A percentile compares a stretch with the other conserved stretches of the same genome.
phyloP scores from a whole-genome alignment of 1,284 basidiomycete genomes.

The Trichosporon asahii region DNA sequence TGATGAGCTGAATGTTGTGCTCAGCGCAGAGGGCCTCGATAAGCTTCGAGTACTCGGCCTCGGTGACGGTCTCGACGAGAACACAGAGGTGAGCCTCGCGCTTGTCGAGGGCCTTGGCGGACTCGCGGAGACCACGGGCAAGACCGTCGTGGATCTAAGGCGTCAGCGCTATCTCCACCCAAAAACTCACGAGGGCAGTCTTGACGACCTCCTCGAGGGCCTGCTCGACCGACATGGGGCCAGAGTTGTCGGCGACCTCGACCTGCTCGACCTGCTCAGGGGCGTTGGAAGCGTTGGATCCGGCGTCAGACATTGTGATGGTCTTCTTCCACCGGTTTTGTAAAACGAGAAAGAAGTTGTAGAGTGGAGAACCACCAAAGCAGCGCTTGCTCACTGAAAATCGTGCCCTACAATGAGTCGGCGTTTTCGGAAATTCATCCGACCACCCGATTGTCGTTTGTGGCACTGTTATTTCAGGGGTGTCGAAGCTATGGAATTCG shows the following conservation, averaged over 20 bases:
- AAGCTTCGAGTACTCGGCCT: conserved; percentile 99
- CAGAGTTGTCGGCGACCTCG: conserved; percentile 79
- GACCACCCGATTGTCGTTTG: background rate
- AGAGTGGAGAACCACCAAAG: background rate
- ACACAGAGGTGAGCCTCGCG: conserved; percentile 98
- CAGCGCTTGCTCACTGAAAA: background rate
- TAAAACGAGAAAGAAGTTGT: conserved; percentile 9
- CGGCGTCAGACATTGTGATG: conserved; percentile 93
- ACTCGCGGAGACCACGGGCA: conserved; percentile 95
- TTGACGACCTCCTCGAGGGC: conserved; percentile 79
- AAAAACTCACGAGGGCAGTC: conserved; percentile 65
- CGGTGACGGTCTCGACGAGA: conserved; percentile 97
- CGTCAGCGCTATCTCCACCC: background rate
- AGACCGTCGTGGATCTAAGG: conserved; percentile 77
- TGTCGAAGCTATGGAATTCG: too few relatives aligned
- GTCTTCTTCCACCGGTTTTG: conserved; percentile 48
- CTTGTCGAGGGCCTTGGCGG: conserved; percentile 97
- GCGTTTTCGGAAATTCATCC: background rate
- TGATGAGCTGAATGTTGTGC: conserved; percentile 99
- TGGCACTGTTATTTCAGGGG: background rate
- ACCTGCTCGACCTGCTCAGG: conserved; percentile 60
- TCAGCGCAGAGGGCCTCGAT: conserved; percentile 98
- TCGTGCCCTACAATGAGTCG: background rate
- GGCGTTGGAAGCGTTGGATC: conserved; percentile 76
- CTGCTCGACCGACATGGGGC: conserved; percentile 94